Percentiles rank a stretch among this genome's conserved stretches.
These are phyloP conservation scores for Incumbomyces lentus DNA, from an alignment of 2,329 filamentous ascomycete species.

Conservation along the genomic window DNA sequence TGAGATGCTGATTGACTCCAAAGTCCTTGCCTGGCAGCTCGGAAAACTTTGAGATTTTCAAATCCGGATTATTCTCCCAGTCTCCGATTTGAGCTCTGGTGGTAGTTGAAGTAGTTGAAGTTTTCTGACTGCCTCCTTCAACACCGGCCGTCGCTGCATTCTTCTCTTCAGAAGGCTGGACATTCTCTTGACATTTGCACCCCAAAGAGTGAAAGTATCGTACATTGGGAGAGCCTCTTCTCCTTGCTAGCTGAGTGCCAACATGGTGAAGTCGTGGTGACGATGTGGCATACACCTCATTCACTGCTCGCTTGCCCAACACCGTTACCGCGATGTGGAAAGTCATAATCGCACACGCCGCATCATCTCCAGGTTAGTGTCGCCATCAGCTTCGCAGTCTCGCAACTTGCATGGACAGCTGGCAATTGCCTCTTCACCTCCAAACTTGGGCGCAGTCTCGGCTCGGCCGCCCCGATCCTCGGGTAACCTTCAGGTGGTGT, in stretches of 20 bases:
- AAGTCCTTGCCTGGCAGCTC: slow-evolving; percentile 71
- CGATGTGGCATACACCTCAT: slow-evolving; percentile 15
- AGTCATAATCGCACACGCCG: slow-evolving; percentile 10
- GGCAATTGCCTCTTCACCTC: background rate
- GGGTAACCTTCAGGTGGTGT: background rate
- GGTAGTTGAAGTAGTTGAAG: background rate
- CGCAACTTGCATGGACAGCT: no score
- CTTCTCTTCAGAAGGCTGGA: background rate
- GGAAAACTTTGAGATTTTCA: slow-evolving; percentile 62
- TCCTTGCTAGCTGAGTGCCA: background rate
- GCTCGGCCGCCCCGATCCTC: background rate
- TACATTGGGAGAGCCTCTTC: background rate
- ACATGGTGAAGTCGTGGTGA: background rate
- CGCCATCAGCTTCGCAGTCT: background rate
- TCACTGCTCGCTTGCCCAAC: slow-evolving; percentile 19
- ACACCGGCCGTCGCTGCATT: background rate
- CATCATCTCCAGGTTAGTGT: no score
- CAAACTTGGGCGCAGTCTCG: background rate
- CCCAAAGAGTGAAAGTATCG: slow-evolving; percentile 2
- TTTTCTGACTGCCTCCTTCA: background rate
- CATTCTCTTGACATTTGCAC: background rate
- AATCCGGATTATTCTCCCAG: slow-evolving; percentile 68
- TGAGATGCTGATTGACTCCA: slow-evolving; percentile 91
- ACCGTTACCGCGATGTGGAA: slow-evolving; percentile 18
- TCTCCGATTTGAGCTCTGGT: slow-evolving; percentile 1